These are phyloP conservation scores for Vigna angularis DNA, from an alignment of 306 rosid genomes.

Conservation along the genomic window DNA sequence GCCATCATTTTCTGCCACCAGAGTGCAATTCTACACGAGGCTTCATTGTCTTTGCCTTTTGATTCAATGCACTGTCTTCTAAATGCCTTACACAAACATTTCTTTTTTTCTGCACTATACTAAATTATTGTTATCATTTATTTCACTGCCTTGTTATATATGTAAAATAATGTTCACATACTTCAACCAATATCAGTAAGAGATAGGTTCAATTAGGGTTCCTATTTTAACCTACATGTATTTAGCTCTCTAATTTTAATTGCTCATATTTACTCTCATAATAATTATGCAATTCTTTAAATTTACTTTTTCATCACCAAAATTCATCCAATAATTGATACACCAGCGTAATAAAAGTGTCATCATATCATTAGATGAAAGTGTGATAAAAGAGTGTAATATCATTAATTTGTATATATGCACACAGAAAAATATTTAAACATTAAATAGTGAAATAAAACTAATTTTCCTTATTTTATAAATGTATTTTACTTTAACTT, in stretches of 20 bases:
- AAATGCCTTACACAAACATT: not conserved
- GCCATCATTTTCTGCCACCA: slow-evolving; percentile 33
- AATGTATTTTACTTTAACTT: not conserved
- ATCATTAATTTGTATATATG: not conserved
- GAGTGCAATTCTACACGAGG: not conserved
- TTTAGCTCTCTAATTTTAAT: not conserved
- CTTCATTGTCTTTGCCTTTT: not conserved
- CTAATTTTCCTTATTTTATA: not conserved
- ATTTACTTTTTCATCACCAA: not conserved
- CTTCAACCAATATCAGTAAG: not conserved
- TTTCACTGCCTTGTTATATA: not conserved
- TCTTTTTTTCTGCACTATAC: not conserved
- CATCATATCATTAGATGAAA: too few species aligned
- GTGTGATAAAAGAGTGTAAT: not conserved
- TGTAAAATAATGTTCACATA: not conserved
- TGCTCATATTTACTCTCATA: not conserved
- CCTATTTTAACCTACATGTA: not conserved
- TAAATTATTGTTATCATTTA: not conserved
- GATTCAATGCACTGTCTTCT: not conserved
- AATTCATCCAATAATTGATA: not conserved
- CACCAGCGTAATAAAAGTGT: not conserved
- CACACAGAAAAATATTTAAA: not conserved
- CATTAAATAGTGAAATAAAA: not conserved
- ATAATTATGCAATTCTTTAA: not conserved
- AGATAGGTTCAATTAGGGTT: not conserved